A percentile compares a stretch with the other conserved stretches of the same genome.
Evolutionary conservation across 1,139 yeast genomes (phyloP).

Genomic region (Scheffersomyces quercinus): DNA sequence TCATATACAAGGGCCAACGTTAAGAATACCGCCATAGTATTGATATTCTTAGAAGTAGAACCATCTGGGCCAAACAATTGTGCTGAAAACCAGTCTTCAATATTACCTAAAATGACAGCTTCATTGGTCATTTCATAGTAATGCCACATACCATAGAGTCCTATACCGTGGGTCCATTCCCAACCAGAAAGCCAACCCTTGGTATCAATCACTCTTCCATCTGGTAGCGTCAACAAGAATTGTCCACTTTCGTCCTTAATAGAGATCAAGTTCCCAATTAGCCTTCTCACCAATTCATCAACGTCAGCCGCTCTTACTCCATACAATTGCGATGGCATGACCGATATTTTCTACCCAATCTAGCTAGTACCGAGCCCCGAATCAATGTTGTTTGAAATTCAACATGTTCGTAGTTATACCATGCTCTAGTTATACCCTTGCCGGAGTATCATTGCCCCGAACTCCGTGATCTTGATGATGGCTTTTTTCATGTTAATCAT

Average conservation of each 20-base stretch:
- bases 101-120: conserved; percentile 17
- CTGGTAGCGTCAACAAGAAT: conserved; percentile 29
- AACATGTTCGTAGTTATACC: too few species aligned
- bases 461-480: too few species aligned
- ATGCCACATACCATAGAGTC: conserved; percentile 36
- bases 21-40: conserved; percentile 35
- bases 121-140: conserved; percentile 27
- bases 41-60: conserved; percentile 31
- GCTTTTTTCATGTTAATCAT: too few species aligned
- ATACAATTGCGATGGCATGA: too few species aligned
- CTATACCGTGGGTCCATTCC: conserved; percentile 39
- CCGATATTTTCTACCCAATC: too few species aligned
- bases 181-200: conserved; percentile 38
- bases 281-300: background rate
- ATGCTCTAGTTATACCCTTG: too few species aligned
- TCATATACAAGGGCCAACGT: conserved; percentile 30
- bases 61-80: conserved; percentile 30
- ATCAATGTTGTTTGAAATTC: too few species aligned
- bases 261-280: background rate
- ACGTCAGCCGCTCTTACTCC: background rate
- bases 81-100: conserved; percentile 27
- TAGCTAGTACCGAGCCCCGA: too few species aligned
- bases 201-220: conserved; percentile 33
- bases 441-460: too few species aligned
- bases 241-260: conserved; percentile 27